Conservation (phyloP, 2,329 filamentous ascomycete species). For the Diaporthe vexans region DNA sequence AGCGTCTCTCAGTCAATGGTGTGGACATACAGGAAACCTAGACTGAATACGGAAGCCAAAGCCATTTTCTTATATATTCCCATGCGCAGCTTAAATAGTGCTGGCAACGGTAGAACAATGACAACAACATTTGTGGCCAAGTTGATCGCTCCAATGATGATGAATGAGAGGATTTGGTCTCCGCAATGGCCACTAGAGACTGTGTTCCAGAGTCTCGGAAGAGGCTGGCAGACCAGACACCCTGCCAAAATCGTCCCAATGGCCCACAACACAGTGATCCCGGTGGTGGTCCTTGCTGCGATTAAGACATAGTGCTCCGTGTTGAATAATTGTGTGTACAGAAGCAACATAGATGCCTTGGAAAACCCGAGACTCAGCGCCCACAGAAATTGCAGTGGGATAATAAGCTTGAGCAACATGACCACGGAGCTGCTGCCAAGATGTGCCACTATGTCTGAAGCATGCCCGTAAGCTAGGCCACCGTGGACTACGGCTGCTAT, state of each 20-base stretch:
- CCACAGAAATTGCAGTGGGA: constrained; percentile 25
- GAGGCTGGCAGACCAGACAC: constrained; percentile 9
- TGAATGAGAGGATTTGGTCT: not conserved
- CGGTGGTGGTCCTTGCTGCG: not conserved
- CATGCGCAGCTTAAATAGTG: constrained; percentile 30
- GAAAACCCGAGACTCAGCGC: constrained; percentile 11
- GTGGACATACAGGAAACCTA: constrained; percentile 20
- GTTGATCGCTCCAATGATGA: constrained; percentile 29
- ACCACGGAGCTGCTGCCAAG: constrained; percentile 1
- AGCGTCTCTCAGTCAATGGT: not conserved
- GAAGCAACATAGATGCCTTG: constrained; percentile 9
- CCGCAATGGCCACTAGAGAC: not conserved
- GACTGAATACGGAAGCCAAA: not conserved
- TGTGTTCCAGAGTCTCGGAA: not conserved
- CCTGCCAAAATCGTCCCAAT: not conserved
- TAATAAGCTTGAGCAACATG: constrained; percentile 9
- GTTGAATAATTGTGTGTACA: constrained; percentile 17
- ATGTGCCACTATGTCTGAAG: not conserved
- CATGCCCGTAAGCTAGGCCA: constrained; percentile 20
- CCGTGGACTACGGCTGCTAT: not conserved
- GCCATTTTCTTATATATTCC: not conserved
- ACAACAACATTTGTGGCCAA: constrained; percentile 25
- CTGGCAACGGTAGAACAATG: constrained; percentile 25
- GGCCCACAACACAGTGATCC: not conserved
- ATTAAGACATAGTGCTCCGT: not conserved